A percentile compares a stretch with the other conserved stretches of the same genome.
Conservation (phyloP, 495 filamentous ascomycete genomes). For the Ramalina intermedia region DNA sequence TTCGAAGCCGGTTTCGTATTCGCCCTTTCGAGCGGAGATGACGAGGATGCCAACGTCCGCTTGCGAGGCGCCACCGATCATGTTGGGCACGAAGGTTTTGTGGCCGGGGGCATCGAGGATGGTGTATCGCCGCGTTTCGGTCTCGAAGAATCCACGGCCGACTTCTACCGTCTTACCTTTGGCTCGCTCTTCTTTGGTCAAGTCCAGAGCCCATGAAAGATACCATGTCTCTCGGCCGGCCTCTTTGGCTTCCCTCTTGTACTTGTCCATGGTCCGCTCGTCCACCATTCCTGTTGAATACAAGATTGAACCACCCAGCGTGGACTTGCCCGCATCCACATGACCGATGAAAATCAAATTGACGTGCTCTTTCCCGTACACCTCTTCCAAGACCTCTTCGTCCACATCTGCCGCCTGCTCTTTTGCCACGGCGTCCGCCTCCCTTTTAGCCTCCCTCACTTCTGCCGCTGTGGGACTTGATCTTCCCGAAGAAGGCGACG, state of each 20-base stretch:
- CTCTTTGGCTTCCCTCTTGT: background rate
- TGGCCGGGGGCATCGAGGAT: slow-evolving; percentile 94
- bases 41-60: slow-evolving; percentile 93
- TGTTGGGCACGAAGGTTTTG: slow-evolving; percentile 90
- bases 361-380: slow-evolving; percentile 97
- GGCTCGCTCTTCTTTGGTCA: slow-evolving; percentile 86
- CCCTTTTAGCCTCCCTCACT: slow-evolving; percentile 37
- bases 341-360: slow-evolving; percentile 98
- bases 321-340: slow-evolving; percentile 95
- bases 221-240: slow-evolving; percentile 73
- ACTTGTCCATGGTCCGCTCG: slow-evolving; percentile 90
- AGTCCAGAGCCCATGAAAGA: slow-evolving; percentile 88
- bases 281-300: slow-evolving; percentile 97
- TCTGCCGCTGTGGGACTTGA: slow-evolving; percentile 50
- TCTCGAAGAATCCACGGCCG: slow-evolving; percentile 91
- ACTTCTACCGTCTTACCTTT: slow-evolving; percentile 99
- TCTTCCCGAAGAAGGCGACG: slow-evolving; percentile 62
- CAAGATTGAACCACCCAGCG: slow-evolving; percentile 80
- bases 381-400: slow-evolving; percentile 78
- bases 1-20: slow-evolving; percentile 99
- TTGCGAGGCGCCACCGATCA: slow-evolving; percentile 94
- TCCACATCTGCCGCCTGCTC: slow-evolving; percentile 85
- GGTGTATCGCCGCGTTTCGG: slow-evolving; percentile 73
- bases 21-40: slow-evolving; percentile 82
- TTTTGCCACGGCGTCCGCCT: slow-evolving; percentile 71